Percentiles rank a stretch among this genome's conserved stretches.
These are phyloP conservation scores for Endothia cerciana DNA, from an alignment of 2,329 filamentous ascomycete genomes.

Conservation along the genomic window DNA sequence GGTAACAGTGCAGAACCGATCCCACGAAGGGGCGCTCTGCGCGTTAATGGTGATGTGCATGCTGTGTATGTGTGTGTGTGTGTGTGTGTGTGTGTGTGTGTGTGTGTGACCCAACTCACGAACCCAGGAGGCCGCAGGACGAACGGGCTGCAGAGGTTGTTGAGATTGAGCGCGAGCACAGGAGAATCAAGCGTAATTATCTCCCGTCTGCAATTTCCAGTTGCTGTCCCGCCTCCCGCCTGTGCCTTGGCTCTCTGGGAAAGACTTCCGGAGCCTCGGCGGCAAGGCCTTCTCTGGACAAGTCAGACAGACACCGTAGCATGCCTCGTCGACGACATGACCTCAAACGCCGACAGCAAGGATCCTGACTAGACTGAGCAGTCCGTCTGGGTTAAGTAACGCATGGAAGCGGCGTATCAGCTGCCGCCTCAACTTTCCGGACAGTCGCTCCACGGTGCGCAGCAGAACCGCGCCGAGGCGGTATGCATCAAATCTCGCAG, in stretches of 20 bases:
- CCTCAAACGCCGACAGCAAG: background rate
- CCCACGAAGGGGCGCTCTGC: background rate
- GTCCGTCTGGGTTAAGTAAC: background rate
- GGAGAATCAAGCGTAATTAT: background rate
- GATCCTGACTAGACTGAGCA: conserved; percentile 1
- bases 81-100: too few species aligned
- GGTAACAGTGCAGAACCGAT: background rate
- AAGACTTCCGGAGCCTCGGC: background rate
- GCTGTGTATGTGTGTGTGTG: background rate
- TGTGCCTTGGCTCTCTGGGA: background rate
- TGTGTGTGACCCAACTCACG: too few species aligned
- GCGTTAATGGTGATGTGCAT: conserved; percentile 2
- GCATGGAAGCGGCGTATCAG: conserved; percentile 4
- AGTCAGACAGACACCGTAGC: too few species aligned
- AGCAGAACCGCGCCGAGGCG: background rate
- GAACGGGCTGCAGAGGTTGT: background rate
- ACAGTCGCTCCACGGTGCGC: background rate
- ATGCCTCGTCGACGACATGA: background rate
- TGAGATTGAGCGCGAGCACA: background rate
- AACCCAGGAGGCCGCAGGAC: too few species aligned
- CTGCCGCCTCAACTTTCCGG: background rate
- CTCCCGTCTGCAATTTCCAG: conserved; percentile 2
- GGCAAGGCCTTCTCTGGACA: background rate
- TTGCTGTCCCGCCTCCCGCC: background rate
- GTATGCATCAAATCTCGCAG: background rate